These are phyloP conservation scores for Saprolegnia parasitica DNA, from an alignment of 352 stramenopile species.

Conservation along the genomic window DNA sequence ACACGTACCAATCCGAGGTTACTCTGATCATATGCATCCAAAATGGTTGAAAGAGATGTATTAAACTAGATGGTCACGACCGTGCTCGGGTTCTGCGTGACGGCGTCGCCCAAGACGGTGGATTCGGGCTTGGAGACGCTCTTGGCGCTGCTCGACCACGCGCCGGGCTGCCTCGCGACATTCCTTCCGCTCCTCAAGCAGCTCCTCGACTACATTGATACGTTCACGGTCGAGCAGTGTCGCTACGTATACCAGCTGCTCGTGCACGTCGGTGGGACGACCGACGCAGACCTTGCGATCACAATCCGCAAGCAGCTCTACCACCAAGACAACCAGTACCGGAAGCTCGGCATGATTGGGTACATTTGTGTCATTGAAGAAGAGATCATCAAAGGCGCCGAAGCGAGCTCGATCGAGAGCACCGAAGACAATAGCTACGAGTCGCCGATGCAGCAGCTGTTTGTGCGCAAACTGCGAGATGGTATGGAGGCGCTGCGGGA, in stretches of 20 bases:
- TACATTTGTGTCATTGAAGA: constrained; percentile 38
- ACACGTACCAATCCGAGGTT: constrained; percentile 55
- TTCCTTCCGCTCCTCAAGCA: constrained; percentile 52
- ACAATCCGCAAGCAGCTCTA: constrained; percentile 49
- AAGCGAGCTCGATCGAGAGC: constrained; percentile 33
- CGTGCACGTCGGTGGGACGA: constrained; percentile 41
- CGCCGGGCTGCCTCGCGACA: constrained; percentile 31
- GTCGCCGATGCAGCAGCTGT: neutral
- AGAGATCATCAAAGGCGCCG: constrained; percentile 28
- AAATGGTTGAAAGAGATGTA: neutral
- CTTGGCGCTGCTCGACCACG: constrained; percentile 16
- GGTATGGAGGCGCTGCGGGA: constrained; percentile 18
- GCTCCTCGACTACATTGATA: constrained; percentile 50
- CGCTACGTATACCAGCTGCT: constrained; percentile 53
- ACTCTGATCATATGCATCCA: constrained; percentile 16
- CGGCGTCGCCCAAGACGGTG: constrained; percentile 31
- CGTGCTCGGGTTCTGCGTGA: constrained; percentile 39
- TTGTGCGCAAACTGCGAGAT: constrained; percentile 15
- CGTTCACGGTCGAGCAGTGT: constrained; percentile 36
- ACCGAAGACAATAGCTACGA: constrained; percentile 1
- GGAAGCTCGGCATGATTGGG: constrained; percentile 47
- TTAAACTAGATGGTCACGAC: constrained; percentile 37
- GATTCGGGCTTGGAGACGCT: constrained; percentile 40
- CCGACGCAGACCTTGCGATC: constrained; percentile 51
- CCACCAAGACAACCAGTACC: constrained; percentile 52